phyloP scores from a whole-genome alignment of 306 rosid genomes.

The Cicer judaicum region DNA sequence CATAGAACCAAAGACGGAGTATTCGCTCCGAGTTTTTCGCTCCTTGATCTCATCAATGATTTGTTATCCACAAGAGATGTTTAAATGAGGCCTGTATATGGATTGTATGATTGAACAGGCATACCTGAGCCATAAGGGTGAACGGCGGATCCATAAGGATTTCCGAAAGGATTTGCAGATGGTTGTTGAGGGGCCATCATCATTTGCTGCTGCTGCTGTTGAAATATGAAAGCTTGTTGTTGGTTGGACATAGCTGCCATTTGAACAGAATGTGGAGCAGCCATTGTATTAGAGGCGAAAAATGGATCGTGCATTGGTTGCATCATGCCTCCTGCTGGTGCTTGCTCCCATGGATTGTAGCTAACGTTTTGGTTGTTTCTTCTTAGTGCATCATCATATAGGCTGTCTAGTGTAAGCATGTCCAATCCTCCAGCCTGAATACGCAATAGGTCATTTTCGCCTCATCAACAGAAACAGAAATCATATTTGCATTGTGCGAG shows the following conservation, averaged over 20 bases:
- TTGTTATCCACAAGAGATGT: conserved; percentile 40
- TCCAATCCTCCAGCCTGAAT: conserved; percentile 94
- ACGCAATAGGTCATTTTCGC: conserved; percentile 41
- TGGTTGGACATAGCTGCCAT: conserved; percentile 92
- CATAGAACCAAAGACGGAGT: conserved; percentile 43
- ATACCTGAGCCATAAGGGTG: conserved; percentile 81
- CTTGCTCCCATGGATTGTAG: conserved; percentile 96
- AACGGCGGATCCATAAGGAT: conserved; percentile 69
- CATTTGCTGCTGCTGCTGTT: conserved; percentile 84
- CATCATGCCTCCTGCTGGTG: conserved; percentile 62
- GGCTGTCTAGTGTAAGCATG: conserved; percentile 92
- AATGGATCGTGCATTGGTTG: conserved; percentile 85
- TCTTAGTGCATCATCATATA: conserved; percentile 91
- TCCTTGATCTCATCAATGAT: conserved; percentile 37
- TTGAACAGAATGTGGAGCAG: conserved; percentile 88
- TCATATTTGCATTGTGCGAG: neutral
- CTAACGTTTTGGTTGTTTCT: conserved; percentile 86
- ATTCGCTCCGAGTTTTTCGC: conserved; percentile 11
- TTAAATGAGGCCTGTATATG: conserved; percentile 81
- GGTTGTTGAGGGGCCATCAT: conserved; percentile 76
- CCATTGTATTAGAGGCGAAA: conserved; percentile 65
- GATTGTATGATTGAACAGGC: conserved; percentile 94
- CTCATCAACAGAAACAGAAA: conserved; percentile 36
- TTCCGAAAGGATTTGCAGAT: conserved; percentile 80
- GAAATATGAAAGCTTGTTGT: conserved; percentile 85